Percentiles rank a stretch among this genome's conserved stretches.
Evolutionary conservation across 805 yeast genomes (phyloP).

Genomic region (Zygosaccharomyces rouxii): DNA sequence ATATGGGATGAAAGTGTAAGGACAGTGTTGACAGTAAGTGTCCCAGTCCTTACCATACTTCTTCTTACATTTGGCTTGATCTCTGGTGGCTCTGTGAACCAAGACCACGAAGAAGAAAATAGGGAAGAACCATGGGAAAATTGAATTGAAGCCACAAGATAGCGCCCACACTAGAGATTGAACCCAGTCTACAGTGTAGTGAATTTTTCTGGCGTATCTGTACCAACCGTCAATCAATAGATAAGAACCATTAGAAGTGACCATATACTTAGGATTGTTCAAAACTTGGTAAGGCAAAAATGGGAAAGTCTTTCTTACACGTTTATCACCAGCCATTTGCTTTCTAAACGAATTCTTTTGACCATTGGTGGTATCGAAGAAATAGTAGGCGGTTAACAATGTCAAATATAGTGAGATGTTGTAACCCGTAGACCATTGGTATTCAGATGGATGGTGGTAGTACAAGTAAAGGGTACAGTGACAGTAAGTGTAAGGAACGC

Average conservation of each 20-base stretch:
- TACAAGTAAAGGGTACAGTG: slow-evolving; percentile 83
- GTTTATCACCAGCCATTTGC: slow-evolving; percentile 70
- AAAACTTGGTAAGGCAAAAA: slow-evolving; percentile 80
- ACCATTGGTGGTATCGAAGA: slow-evolving; percentile 92
- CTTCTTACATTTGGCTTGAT: slow-evolving; percentile 71
- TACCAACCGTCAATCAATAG: slow-evolving; percentile 94
- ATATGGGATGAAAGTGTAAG: slow-evolving; percentile 87
- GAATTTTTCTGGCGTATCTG: slow-evolving; percentile 86
- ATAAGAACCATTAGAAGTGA: slow-evolving; percentile 77
- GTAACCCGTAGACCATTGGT: slow-evolving; percentile 64
- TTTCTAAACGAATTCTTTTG: slow-evolving; percentile 93
- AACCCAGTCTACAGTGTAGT: slow-evolving; percentile 90
- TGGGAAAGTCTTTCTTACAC: slow-evolving; percentile 85
- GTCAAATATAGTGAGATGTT: slow-evolving; percentile 51
- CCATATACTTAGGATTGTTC: slow-evolving; percentile 78
- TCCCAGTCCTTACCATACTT: slow-evolving; percentile 97
- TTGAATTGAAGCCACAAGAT: slow-evolving; percentile 79
- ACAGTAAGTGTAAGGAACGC: slow-evolving; percentile 97
- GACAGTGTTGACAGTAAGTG: slow-evolving; percentile 78
- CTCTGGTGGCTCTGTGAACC: slow-evolving; percentile 85
- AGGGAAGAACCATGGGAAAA: slow-evolving; percentile 96
- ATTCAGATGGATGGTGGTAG: slow-evolving; percentile 80
- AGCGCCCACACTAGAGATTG: slow-evolving; percentile 91
- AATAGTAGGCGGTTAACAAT: slow-evolving; percentile 71
- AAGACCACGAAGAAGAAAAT: slow-evolving; percentile 81